Base-by-base conservation (phyloP, 176 grass and related monocot genomes). In the Thalia dealbata region DNA sequence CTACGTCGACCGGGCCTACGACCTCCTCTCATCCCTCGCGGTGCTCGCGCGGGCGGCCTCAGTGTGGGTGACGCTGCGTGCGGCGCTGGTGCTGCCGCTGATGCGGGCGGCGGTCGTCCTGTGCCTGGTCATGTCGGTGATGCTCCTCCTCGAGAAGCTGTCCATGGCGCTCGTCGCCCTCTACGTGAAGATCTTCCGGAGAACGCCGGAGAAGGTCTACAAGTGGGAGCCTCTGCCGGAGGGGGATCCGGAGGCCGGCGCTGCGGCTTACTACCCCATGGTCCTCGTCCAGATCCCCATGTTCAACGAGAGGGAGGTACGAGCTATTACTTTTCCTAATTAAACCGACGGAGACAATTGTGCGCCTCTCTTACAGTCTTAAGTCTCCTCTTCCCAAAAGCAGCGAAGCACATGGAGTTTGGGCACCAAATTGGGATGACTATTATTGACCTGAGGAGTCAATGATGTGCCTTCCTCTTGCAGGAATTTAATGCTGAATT, bases 251-350 rank as follows among this genome's bases (percentile, higher is more conserved):
- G 51, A 46, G 50, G 77, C 84, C 65, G 75, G 76, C 46, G 80
- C 84, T 21, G 73, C 70, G 0, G 60, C 56, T 45, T 92, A 78
- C 35, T 92, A 78, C 35, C 87, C 93, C 2, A 78, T 82, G 89
- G 93, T 97, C 82, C 89, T 97, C 29, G 89, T 97, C 81, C 93
- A 97, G 84, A 97, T 97, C 86, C 76, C 92, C 80, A 96, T 96
- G 92, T 88, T 88, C 84, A 96, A 96, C 50, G 89, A 96, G 77
- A 79, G 91, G 75, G 92, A 96, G 92, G 92, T 96, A 80, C 22
- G 26, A 24, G 24, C 13, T 63, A 14, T 1, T n/a, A n/a, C n/a
- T n/a, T 27, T 14, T 3, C 14, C 21, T 58, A n/a, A n/a, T 21
- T 21, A 1, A 58, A 21, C 18, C 16, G 7, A 13, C 22, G 13